phyloP scores from a whole-genome alignment of 148 eudicot species.

The Diospyros lotus region DNA sequence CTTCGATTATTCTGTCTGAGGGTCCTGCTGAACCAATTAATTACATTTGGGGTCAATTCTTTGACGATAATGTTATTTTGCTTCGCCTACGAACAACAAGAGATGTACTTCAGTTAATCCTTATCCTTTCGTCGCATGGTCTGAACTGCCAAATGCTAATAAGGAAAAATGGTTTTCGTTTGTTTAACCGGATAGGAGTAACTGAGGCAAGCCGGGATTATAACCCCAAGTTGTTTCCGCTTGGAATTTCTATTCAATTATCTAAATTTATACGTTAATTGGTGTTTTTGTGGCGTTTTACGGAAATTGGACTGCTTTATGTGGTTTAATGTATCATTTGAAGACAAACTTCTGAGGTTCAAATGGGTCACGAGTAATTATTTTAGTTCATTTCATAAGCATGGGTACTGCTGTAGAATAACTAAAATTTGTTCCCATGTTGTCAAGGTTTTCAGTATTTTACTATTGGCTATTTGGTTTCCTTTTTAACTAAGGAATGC shows the following conservation, averaged over 20 bases:
- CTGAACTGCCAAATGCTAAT: neutral
- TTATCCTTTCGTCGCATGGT: neutral
- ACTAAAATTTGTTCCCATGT: neutral
- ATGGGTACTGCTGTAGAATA: neutral
- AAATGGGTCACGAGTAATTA: neutral
- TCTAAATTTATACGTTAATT: neutral
- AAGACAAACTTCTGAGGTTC: neutral
- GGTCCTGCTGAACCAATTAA: neutral
- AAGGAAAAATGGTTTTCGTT: too few species aligned
- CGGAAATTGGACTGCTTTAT: neutral
- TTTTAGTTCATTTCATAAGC: neutral
- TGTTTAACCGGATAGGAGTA: too few species aligned
- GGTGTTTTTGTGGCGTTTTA: neutral
- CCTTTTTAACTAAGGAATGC: neutral
- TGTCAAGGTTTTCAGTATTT: neutral
- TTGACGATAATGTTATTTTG: neutral
- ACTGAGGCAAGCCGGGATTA: too few species aligned
- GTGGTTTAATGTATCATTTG: neutral
- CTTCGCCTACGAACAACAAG: neutral
- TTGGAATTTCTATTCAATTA: neutral
- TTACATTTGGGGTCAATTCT: neutral
- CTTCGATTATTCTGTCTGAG: neutral
- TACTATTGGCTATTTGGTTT: neutral
- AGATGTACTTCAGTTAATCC: neutral
- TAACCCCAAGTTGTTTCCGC: too few species aligned